A percentile compares a stretch with the other conserved stretches of the same genome.
These are phyloP conservation scores for Diaporthe velutina DNA, from an alignment of 2,329 filamentous ascomycete genomes.

Conservation along the genomic window DNA sequence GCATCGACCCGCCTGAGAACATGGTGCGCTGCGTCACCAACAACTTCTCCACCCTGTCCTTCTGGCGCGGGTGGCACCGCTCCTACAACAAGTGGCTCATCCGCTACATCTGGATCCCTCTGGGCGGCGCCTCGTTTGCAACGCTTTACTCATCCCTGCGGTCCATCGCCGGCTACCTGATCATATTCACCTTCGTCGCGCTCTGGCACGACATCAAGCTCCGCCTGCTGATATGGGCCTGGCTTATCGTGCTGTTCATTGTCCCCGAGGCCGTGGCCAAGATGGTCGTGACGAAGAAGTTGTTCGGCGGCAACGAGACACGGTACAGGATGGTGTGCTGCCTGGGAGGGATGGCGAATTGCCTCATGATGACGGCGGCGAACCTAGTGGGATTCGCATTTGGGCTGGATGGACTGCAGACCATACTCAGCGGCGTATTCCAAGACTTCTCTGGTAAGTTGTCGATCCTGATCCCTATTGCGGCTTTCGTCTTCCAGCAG, in stretches of 20 bases:
- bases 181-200: slow-evolving; percentile 96
- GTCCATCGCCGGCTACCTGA: slow-evolving; percentile 80
- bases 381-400: slow-evolving; percentile 97
- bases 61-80: slow-evolving; percentile 97
- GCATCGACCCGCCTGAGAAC: slow-evolving; percentile 95
- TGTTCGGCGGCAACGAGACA: slow-evolving; percentile 78
- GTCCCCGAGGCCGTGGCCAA: slow-evolving; percentile 84
- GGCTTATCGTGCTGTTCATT: slow-evolving; percentile 95
- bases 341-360: slow-evolving; percentile 83
- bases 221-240: slow-evolving; percentile 92
- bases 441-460: slow-evolving; percentile 76
- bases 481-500: neutral
- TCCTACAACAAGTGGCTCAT: slow-evolving; percentile 96
- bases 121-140: slow-evolving; percentile 77
- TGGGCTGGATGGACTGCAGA: slow-evolving; percentile 87
- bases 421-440: slow-evolving; percentile 80
- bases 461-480: slow-evolving; percentile 20
- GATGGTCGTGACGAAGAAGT: slow-evolving; percentile 78
- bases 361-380: slow-evolving; percentile 95
- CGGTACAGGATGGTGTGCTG: slow-evolving; percentile 85
- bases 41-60: slow-evolving; percentile 90
- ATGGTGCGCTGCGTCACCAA: slow-evolving; percentile 97
- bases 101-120: slow-evolving; percentile 92
- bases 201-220: slow-evolving; percentile 98
- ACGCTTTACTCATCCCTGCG: slow-evolving; percentile 62